Evolutionary conservation across 106 monocot species (phyloP).

Genomic region (Phalaenopsis aphrodite): DNA sequence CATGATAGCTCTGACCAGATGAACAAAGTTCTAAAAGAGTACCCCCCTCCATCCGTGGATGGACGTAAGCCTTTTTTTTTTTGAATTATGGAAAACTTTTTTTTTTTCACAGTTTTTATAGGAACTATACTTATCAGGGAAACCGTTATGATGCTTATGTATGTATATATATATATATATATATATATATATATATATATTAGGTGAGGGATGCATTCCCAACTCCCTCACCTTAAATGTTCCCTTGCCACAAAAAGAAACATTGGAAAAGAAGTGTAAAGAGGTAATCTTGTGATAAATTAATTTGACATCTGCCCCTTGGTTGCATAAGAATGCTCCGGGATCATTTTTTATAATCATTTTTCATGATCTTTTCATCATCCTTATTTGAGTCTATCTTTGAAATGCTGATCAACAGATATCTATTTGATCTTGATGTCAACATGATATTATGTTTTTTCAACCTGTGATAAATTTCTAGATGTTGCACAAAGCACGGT

Average conservation of each 20-base stretch:
- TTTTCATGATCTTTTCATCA: background rate
- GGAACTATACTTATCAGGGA: background rate
- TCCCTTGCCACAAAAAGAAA: background rate
- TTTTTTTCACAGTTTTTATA: background rate
- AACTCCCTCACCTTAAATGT: background rate
- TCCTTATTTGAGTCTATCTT: background rate
- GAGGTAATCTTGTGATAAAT: background rate
- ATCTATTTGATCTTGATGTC: background rate
- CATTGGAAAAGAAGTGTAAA: background rate
- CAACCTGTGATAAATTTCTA: background rate
- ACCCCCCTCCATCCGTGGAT: constrained; percentile 37
- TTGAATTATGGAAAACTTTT: background rate
- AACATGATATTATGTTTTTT: background rate
- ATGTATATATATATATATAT: too few relatives aligned
- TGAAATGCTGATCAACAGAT: background rate
- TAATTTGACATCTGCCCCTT: background rate
- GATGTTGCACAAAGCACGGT: background rate
- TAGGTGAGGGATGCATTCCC: background rate
- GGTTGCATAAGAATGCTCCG: background rate
- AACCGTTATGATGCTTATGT: background rate
- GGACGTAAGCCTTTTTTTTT: constrained; percentile 38
- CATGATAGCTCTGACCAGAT: constrained; percentile 76
- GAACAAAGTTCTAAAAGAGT: constrained; percentile 58
- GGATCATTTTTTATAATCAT: background rate
- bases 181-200: background rate